Evolutionary conservation across 1,284 basidiomycete species (phyloP), one percentile per base, ranked within the genome.

Genomic region (Megacollybia platyphylla): DNA sequence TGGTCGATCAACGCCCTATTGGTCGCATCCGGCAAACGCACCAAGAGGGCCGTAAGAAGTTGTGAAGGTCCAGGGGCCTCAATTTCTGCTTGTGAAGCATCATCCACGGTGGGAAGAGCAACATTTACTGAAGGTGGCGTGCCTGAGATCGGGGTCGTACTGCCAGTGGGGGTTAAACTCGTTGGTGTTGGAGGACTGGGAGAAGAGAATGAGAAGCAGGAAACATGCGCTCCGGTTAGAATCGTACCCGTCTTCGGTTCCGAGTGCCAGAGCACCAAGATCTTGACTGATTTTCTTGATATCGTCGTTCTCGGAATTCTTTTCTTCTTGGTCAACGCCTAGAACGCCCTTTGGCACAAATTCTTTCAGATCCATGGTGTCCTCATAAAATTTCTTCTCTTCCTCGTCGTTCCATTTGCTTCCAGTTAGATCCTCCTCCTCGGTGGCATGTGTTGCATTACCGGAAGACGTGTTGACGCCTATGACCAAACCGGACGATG

Each of bases 381-480:
- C 91, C 57, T 97, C 93, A 56, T 87, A 98, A 63, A 97, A 98
- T 40, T 82, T 71, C 34, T 87, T 73, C 57, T 97, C 92, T 61
- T 98, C 96, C 49, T 98, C 96, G 54, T 98, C 96, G 57, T 93
- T 90, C 96, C 96, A 99, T 54, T 97, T 94, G 2, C 89, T 86
- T 2, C 84, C 81, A 5, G 70, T 62, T 2, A 64, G 63, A 10
- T 68, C 57, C 10, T 71, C 68, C 39, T 87, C 75, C 1, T 76
- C 70, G 2, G 73, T 69, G 11, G 81, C 74, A 8, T 61, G 59
- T 32, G 52, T 65, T 0, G 62, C 27, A 18, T 32, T 41, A 28
- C 4, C 27, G 31, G 11, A n/a, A 18, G 13, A 17, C n/a, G 80
- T 78, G 39, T 88, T 83, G 34, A 80, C 67, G n/a, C 80, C 78